phyloP scores from a whole-genome alignment of 148 eudicot genomes.

The Hydrangea macrophylla region DNA sequence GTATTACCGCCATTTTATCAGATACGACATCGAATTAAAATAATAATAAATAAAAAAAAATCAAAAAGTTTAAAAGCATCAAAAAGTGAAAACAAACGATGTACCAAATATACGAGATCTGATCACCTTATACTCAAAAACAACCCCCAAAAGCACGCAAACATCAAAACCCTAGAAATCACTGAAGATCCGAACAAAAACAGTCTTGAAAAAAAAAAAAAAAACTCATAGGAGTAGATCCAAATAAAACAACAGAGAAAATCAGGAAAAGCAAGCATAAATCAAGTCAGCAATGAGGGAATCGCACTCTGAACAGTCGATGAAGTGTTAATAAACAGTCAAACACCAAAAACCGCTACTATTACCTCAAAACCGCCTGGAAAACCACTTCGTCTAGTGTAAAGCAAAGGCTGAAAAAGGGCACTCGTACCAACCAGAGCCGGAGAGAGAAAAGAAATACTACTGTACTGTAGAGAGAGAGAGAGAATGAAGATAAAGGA shows the following conservation, averaged over 20 bases:
- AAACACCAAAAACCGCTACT: neutral
- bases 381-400: neutral
- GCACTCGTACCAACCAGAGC: neutral
- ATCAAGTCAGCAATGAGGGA: neutral
- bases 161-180: neutral
- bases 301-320: neutral
- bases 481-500: neutral
- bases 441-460: neutral
- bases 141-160: neutral
- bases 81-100: neutral
- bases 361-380: conserved; percentile 10
- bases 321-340: neutral
- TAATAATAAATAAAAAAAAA: neutral
- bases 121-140: conserved; percentile 1
- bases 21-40: neutral
- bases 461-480: neutral
- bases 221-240: neutral
- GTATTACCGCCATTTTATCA: neutral
- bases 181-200: conserved; percentile 5
- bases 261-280: neutral
- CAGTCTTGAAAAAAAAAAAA: too few relatives aligned
- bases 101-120: neutral
- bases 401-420: neutral
- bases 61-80: neutral
- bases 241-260: neutral